Conservation (phyloP, 345 rosid genomes). For the Syzygium grande region DNA sequence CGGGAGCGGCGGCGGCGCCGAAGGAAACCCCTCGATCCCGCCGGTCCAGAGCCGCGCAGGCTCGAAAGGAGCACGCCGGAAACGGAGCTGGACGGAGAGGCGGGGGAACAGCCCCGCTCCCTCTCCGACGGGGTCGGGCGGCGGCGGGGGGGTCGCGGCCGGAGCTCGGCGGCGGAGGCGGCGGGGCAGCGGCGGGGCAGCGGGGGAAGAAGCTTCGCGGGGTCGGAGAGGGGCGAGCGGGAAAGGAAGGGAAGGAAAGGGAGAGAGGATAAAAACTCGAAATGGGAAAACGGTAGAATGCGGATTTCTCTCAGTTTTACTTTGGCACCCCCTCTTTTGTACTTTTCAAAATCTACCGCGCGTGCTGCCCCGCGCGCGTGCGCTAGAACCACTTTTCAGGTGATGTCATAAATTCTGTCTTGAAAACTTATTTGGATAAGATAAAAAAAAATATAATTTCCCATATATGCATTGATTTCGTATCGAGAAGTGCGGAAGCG, state of each 20-base stretch:
- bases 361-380: neutral
- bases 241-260: neutral
- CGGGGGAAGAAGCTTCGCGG: neutral
- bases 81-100: neutral
- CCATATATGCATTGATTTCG: neutral
- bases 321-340: neutral
- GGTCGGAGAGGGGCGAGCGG: neutral
- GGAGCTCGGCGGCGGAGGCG: neutral
- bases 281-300: neutral
- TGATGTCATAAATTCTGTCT: neutral
- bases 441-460: neutral
- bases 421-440: neutral
- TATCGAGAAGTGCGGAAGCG: rapidly evolving
- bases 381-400: neutral
- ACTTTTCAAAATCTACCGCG: neutral
- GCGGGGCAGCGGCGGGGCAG: neutral
- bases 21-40: neutral
- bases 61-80: neutral
- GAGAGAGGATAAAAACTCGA: neutral
- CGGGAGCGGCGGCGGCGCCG: neutral
- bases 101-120: neutral
- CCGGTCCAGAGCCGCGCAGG: neutral
- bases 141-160: neutral
- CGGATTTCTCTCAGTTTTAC: neutral
- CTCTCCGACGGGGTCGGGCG: neutral